Evolutionary conservation across 305 asterid genomes (phyloP), one percentile per base, ranked within the genome.

Genomic region (Coffea humblotiana): DNA sequence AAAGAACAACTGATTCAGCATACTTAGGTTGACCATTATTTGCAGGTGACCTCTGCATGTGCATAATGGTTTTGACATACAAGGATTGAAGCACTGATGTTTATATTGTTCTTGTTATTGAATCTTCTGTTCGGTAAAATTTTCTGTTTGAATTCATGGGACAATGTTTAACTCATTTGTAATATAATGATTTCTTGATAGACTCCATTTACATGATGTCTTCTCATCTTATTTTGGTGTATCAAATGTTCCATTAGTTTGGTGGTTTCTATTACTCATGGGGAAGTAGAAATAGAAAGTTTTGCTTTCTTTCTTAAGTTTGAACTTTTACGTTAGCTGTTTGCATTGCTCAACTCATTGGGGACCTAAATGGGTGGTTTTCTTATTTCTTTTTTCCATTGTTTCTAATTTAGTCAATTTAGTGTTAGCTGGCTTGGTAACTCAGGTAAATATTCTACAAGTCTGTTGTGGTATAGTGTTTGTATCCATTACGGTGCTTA

Each of bases 1-100:
- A 86, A 64, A 83, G 81, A 74, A 75, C 83, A 23, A 78, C 68
- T 10, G 92, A 85, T 78, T 83, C 89, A 23, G 75, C 82, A 37
- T 80, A 80, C 86, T 78, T 88, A 75, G 37, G 52, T 78, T 74
- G 85, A 82, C 51, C 68, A 32, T 47, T 76, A 47, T 47, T 47
- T 61, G 43, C 23, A 11, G 35, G 78, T 45, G 45, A 78, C 81
- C 75, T 88, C 91, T 87, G 86, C 87, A 86, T 87, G 90, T 82
- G 85, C 83, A 79, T 84, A 86, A 82, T 78, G 85, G 81, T 58
- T 80, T 85, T 86, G 77, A 80, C 69, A 73, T 85, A 82, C 81
- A 80, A 27, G 66, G 32, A 79, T 76, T 47, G 69, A 60, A 48
- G 82, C 77, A 73, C 81, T 86, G 82, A 72, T 78, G 43, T 82